Evolutionary conservation across 768 basidiomycete species (phyloP), one percentile per base, ranked within the genome.

Genomic region (Phylloporus arenicola): DNA sequence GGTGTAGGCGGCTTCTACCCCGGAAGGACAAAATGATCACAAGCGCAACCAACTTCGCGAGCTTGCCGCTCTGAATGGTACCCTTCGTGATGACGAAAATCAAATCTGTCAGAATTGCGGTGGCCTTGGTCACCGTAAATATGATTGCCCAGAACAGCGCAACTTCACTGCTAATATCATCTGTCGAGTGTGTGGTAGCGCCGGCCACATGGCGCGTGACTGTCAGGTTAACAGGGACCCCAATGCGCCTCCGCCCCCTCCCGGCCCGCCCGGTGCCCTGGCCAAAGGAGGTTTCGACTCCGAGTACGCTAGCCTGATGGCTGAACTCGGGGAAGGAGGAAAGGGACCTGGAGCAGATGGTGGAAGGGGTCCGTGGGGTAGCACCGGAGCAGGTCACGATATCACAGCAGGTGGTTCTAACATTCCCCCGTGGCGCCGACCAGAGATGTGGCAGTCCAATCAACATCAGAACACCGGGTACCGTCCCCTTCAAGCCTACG

Each of bases 81-180:
- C 96, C 40, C 84, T 99, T 49, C 93, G 96, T 60, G 96, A 99
- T 64, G 96, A 99, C 68, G 96, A 99, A 75, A 98, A 98, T 65
- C 96, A 99, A 71, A 84, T 97, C 54, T 99, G 96, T 73, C 94
- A 98, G 74, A 95, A 95, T 64, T 94, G 90, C 68, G 92, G 89
- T 64, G 86, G 86, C 47, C 81, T 92, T 57, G 93, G 93, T 52
- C 94, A 97, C 66, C 87, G 95, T 71, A 94, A 97, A 82, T 98
- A 92, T 74, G 96, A 98, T 70, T 99, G 96, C 69, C 93, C 94
- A 16, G 92, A 97, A 72, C 92, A 96, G 70, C 85, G 89, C 69
- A 96, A 96, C 75, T 98, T 93, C 74, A 94, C 92, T 59, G 96
- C 96, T 74, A 95, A 95, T 76, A 94, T 99, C 75, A 95, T 97